phyloP scores from a whole-genome alignment of 192 early-diverging fungal species.

The Podila epigama region DNA sequence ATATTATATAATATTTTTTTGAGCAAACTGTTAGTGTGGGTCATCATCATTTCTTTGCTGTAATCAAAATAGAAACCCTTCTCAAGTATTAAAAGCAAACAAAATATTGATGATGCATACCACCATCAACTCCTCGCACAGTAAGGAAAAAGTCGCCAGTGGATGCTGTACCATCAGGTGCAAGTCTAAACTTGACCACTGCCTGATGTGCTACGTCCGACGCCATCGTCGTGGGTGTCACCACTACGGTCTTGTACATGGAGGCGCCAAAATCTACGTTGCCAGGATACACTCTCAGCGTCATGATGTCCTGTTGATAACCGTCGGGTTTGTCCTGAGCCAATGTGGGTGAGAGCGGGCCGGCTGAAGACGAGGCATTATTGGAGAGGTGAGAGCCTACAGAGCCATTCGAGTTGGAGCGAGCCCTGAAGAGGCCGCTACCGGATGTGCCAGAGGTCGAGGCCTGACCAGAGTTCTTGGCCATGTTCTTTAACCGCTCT shows the following conservation, averaged over 20 bases:
- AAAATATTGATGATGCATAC: slow-evolving; percentile 22
- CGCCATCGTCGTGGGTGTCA: slow-evolving; percentile 54
- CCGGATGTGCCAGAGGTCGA: neutral
- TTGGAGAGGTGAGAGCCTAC: slow-evolving; percentile 6
- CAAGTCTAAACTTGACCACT: slow-evolving; percentile 59
- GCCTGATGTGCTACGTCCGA: slow-evolving; percentile 59
- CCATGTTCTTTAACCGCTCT: slow-evolving; percentile 17
- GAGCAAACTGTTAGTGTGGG: neutral
- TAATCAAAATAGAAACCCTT: too few species aligned
- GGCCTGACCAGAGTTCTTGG: slow-evolving; percentile 4
- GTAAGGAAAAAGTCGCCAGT: slow-evolving; percentile 59
- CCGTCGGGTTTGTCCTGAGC: slow-evolving; percentile 17
- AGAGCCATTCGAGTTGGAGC: slow-evolving; percentile 48
- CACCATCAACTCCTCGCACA: slow-evolving; percentile 61
- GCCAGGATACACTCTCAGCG: slow-evolving; percentile 61
- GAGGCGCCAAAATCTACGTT: slow-evolving; percentile 63
- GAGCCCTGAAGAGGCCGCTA: slow-evolving; percentile 26
- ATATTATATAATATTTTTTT: neutral
- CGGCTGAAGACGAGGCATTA: neutral
- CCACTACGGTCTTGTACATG: slow-evolving; percentile 61
- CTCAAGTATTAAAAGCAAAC: neutral
- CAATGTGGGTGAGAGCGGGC: slow-evolving; percentile 5
- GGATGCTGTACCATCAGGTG: slow-evolving; percentile 53
- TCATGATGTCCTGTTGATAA: slow-evolving; percentile 47
- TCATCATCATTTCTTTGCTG: neutral